Evolutionary conservation across 2,329 filamentous ascomycete genomes (phyloP).

Genomic region (Dryadomyces quercus-mongolicae): DNA sequence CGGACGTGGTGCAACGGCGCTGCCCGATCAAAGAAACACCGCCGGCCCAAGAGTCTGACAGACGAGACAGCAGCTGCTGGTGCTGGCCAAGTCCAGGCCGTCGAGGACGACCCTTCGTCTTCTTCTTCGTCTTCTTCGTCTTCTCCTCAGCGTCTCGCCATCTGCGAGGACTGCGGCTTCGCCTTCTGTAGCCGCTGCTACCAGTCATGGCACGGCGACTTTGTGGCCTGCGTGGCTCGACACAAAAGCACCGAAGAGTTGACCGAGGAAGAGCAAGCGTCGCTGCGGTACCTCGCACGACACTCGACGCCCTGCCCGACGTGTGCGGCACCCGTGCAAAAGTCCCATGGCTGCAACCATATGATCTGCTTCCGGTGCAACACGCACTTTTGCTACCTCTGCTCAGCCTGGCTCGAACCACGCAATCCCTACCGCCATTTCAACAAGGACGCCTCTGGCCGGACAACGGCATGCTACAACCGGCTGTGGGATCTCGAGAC

Average conservation of each 20-base stretch:
- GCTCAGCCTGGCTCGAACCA: constrained; percentile 72
- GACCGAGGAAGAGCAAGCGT: constrained; percentile 33
- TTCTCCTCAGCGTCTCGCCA: constrained; percentile 44
- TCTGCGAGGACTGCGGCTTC: constrained; percentile 81
- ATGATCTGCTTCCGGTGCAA: constrained; percentile 89
- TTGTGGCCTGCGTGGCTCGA: constrained; percentile 54
- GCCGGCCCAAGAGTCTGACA: constrained; percentile 37
- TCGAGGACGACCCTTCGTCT: constrained; percentile 12
- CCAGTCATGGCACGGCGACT: constrained; percentile 88
- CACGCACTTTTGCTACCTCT: constrained; percentile 92
- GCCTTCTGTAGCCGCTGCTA: constrained; percentile 67
- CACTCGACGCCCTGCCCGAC: constrained; percentile 85
- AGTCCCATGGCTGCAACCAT: constrained; percentile 90
- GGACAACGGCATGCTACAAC: constrained; percentile 60
- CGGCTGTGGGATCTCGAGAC: constrained; percentile 82
- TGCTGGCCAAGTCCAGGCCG: constrained; percentile 11
- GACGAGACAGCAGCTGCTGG: constrained; percentile 7
- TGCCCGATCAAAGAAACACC: constrained; percentile 62
- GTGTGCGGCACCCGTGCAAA: constrained; percentile 74
- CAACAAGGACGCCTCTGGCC: constrained; percentile 47
- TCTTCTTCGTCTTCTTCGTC: too few relatives aligned
- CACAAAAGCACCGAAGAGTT: constrained; percentile 49
- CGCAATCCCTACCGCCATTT: constrained; percentile 82
- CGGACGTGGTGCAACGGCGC: constrained; percentile 86
- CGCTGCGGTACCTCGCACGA: constrained; percentile 67